Percentiles rank a stretch among this genome's conserved stretches.
phyloP scores from a whole-genome alignment of 1,284 basidiomycete species.

The Xerocomus amazonicus region DNA sequence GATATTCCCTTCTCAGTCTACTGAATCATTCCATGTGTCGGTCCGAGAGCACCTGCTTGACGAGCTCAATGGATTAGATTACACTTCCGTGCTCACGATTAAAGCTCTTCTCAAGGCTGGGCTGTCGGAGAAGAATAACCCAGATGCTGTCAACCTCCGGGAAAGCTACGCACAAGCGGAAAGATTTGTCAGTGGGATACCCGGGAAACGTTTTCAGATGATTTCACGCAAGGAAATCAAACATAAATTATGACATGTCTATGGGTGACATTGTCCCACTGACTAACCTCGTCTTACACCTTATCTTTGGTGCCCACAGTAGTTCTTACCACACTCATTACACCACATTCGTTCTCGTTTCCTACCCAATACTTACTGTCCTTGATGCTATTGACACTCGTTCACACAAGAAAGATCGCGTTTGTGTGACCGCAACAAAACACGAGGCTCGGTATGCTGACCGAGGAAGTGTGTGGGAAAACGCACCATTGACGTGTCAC shows the following conservation, averaged over 20 bases:
- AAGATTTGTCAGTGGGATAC: conserved; percentile 57
- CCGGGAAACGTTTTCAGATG: conserved; percentile 49
- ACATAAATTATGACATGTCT: conserved; percentile 49
- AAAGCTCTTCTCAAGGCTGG: conserved; percentile 55
- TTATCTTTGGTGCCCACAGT: not conserved
- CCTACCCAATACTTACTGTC: too few species aligned
- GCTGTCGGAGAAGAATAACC: conserved; percentile 58
- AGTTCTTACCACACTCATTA: conserved; percentile 6
- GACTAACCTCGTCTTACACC: not conserved
- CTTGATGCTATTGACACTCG: too few species aligned
- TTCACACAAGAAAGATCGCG: too few species aligned
- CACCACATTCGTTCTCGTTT: too few species aligned
- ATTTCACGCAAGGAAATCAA: conserved; percentile 62
- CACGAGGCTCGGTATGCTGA: too few species aligned
- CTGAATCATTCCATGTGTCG: conserved; percentile 50
- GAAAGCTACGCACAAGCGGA: conserved; percentile 70
- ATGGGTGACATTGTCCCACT: not conserved
- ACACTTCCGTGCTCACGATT: conserved; percentile 47
- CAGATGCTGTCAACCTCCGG: conserved; percentile 61
- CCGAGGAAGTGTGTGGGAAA: too few species aligned
- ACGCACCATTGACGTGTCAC: too few species aligned
- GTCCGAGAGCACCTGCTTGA: conserved; percentile 47
- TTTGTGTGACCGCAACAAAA: too few species aligned
- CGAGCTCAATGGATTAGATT: conserved; percentile 56
- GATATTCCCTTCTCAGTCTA: conserved; percentile 53